A percentile compares a stretch with the other conserved stretches of the same genome.
Evolutionary conservation across 2,329 filamentous ascomycete genomes (phyloP).

Genomic region (Paraphaeosphaeria minitans): DNA sequence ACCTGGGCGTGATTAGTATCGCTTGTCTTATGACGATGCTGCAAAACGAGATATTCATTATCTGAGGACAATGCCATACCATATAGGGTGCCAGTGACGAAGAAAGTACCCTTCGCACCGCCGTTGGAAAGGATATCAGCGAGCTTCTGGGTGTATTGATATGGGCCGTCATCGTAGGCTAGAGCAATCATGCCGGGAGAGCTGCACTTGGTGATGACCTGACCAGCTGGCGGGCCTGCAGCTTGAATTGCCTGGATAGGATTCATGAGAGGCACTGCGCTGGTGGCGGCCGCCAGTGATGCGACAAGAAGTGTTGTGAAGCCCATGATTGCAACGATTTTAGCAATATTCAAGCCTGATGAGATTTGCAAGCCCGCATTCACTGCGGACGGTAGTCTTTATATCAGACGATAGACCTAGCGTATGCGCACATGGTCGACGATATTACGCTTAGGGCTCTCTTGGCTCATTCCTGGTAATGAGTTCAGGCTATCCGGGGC

Average conservation of each 20-base stretch:
- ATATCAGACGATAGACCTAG: slow-evolving; percentile 16
- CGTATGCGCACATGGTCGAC: slow-evolving; percentile 1
- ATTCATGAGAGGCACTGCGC: slow-evolving; percentile 30
- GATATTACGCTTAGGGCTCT: slow-evolving; percentile 21
- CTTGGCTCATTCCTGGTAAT: slow-evolving; percentile 41
- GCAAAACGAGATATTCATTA: too few relatives aligned
- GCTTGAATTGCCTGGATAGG: slow-evolving; percentile 35
- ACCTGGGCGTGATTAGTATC: slow-evolving; percentile 21
- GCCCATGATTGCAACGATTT: slow-evolving; percentile 24
- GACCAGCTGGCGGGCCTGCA: slow-evolving; percentile 19
- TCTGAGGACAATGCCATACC: slow-evolving; percentile 3
- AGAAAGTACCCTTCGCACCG: slow-evolving; percentile 44
- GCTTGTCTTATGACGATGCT: background rate
- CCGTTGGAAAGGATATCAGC: slow-evolving; percentile 37
- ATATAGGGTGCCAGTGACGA: slow-evolving; percentile 36
- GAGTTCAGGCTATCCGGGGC: slow-evolving; percentile 25
- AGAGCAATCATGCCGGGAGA: slow-evolving; percentile 38
- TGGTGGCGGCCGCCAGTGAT: slow-evolving; percentile 25
- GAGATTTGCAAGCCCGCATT: background rate
- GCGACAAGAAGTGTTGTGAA: slow-evolving; percentile 29
- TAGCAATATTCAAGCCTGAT: background rate
- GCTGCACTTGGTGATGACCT: slow-evolving; percentile 38
- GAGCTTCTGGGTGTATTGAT: slow-evolving; percentile 42
- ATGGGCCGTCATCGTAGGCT: slow-evolving; percentile 45
- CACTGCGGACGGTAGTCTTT: slow-evolving; percentile 14